phyloP scores from a whole-genome alignment of 495 filamentous ascomycete species.

The Hypoxylon crocopeplum region DNA sequence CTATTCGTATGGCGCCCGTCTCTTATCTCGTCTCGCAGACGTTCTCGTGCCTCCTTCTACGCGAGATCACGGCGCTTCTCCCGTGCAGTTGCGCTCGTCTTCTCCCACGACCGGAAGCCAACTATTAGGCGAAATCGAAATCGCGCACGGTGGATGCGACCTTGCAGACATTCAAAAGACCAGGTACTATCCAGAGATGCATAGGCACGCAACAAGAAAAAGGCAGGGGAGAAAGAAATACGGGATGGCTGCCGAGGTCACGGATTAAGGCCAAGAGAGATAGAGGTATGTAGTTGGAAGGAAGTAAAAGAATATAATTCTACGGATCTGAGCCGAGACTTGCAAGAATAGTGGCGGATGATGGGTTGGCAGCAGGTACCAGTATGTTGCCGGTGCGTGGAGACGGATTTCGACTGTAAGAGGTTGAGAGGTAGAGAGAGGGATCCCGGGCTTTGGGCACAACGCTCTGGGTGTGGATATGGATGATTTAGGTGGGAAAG shows the following conservation, averaged over 20 bases:
- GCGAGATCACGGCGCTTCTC: too few relatives aligned
- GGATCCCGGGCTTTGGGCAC: constrained; percentile 19
- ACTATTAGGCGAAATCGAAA: constrained; percentile 37
- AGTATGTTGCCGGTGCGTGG: constrained; percentile 22
- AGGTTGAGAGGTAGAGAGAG: background rate
- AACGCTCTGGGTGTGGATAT: background rate
- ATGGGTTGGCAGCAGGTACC: constrained; percentile 15
- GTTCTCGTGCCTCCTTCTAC: too few relatives aligned
- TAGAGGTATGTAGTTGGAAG: background rate
- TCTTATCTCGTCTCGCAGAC: background rate
- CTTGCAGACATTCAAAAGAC: constrained; percentile 41
- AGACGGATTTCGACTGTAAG: too few relatives aligned
- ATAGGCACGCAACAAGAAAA: constrained; percentile 14
- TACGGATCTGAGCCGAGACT: constrained; percentile 36
- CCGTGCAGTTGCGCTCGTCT: constrained; percentile 17
- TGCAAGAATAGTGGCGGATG: constrained; percentile 26
- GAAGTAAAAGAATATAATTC: constrained; percentile 35
- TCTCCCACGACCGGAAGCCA: constrained; percentile 20
- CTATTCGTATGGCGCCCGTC: background rate
- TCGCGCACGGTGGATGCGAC: constrained; percentile 38
- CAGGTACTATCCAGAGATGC: constrained; percentile 36
- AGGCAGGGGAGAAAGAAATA: background rate
- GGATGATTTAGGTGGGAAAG: background rate
- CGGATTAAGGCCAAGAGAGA: background rate
- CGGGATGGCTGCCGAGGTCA: constrained; percentile 14